Evolutionary conservation across 257 asterid genomes (phyloP).

Genomic region (Fraxinus quadrangulata): DNA sequence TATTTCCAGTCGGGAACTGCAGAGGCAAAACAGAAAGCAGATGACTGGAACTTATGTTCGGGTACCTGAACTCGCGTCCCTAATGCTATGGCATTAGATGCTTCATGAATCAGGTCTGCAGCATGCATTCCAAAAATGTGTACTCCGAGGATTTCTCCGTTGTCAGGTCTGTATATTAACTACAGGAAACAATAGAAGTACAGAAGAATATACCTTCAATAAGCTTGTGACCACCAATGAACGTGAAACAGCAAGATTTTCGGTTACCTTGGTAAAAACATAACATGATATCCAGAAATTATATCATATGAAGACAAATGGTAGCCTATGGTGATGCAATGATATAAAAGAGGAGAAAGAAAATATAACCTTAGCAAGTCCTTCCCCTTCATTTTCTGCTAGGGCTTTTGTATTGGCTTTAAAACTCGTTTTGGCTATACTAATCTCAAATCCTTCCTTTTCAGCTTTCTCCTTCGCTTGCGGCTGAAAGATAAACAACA

Average conservation of each 20-base stretch:
- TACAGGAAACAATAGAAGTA: too few relatives aligned
- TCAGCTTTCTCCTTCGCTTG: constrained; percentile 91
- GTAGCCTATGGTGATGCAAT: not conserved
- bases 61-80: constrained; percentile 48
- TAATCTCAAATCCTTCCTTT: constrained; percentile 78
- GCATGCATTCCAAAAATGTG: constrained; percentile 94
- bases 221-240: not conserved
- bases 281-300: not conserved
- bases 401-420: constrained; percentile 96
- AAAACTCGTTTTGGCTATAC: constrained; percentile 66
- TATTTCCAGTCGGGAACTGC: not conserved
- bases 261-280: not conserved
- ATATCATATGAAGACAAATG: not conserved
- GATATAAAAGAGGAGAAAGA: constrained; percentile 11
- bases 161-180: too few relatives aligned
- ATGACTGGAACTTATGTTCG: not conserved
- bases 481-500: constrained; percentile 48
- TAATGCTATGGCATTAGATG: constrained; percentile 87
- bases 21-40: not conserved
- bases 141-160: constrained; percentile 56
- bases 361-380: constrained; percentile 77
- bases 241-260: constrained; percentile 24
- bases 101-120: constrained; percentile 94
- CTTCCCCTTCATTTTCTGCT: constrained; percentile 94
- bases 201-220: not conserved